Percentiles rank a stretch among this genome's conserved stretches.
Conservation (phyloP, 176 grass and related monocot genomes). For the Aegilops tauschii region DNA sequence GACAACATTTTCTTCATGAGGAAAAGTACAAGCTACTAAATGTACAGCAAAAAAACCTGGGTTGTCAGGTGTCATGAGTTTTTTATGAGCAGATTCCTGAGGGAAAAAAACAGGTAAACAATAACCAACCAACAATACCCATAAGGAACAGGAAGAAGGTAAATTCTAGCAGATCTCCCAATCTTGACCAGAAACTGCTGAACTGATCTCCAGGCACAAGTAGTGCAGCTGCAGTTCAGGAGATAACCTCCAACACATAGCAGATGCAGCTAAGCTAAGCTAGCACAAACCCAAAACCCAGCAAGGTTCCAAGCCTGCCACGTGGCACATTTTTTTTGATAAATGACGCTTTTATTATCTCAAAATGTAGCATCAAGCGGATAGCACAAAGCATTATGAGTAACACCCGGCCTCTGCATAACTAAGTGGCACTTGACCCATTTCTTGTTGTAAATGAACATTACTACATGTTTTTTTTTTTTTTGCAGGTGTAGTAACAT, state of each 20-base stretch:
- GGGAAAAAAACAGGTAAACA: constrained; percentile 29
- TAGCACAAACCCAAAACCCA: neutral
- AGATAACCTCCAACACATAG: neutral
- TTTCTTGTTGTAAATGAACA: neutral
- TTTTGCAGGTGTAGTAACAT: too few relatives aligned
- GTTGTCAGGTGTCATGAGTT: constrained; percentile 5
- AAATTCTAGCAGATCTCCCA: constrained; percentile 11
- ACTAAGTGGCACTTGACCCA: neutral
- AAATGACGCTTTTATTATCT: too few relatives aligned
- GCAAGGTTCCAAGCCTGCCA: constrained; percentile 13
- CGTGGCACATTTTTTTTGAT: neutral
- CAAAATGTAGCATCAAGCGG: too few relatives aligned
- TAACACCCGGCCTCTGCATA: too few relatives aligned
- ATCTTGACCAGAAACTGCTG: neutral
- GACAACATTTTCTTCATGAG: too few relatives aligned
- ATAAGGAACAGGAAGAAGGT: neutral
- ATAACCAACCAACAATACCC: constrained; percentile 23
- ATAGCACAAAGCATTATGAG: too few relatives aligned
- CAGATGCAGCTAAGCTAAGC: neutral
- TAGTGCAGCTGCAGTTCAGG: neutral
- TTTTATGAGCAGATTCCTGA: constrained; percentile 12
- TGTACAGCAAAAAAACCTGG: neutral
- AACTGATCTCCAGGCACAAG: neutral
- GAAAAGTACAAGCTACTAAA: neutral
- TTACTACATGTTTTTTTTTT: neutral